These are phyloP conservation scores for Achlya hypogyna DNA, from an alignment of 352 stramenopile genomes.

Conservation along the genomic window DNA sequence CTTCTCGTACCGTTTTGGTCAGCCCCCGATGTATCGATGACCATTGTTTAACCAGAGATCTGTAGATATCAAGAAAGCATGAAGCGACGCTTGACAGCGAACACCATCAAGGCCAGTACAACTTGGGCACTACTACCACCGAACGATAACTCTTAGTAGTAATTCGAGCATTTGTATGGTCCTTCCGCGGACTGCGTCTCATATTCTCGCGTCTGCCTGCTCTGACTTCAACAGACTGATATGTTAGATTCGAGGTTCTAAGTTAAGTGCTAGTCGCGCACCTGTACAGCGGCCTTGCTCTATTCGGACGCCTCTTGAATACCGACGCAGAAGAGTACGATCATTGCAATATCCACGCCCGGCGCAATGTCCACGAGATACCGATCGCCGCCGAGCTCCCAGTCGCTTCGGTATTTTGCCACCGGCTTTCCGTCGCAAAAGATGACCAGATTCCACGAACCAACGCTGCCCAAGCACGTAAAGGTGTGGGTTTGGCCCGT, in stretches of 20 bases:
- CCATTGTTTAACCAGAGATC: not conserved
- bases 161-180: too few relatives aligned
- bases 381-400: not conserved
- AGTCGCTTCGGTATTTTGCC: not conserved
- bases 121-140: too few relatives aligned
- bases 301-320: slow-evolving; percentile 4
- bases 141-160: too few relatives aligned
- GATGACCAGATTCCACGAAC: not conserved
- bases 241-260: too few relatives aligned
- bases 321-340: not conserved
- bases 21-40: not conserved
- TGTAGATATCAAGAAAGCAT: slow-evolving; percentile 20
- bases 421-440: not conserved
- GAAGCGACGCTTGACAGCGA: too few relatives aligned
- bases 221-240: too few relatives aligned
- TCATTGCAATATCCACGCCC: not conserved
- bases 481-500: not conserved
- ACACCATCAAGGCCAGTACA: not conserved
- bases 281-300: too few relatives aligned
- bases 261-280: too few relatives aligned
- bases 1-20: slow-evolving; percentile 19
- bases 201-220: too few relatives aligned
- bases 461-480: not conserved
- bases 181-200: too few relatives aligned
- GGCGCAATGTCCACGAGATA: not conserved